Conservation (phyloP, 495 filamentous ascomycete species). For the Penicillium waksmanii region DNA sequence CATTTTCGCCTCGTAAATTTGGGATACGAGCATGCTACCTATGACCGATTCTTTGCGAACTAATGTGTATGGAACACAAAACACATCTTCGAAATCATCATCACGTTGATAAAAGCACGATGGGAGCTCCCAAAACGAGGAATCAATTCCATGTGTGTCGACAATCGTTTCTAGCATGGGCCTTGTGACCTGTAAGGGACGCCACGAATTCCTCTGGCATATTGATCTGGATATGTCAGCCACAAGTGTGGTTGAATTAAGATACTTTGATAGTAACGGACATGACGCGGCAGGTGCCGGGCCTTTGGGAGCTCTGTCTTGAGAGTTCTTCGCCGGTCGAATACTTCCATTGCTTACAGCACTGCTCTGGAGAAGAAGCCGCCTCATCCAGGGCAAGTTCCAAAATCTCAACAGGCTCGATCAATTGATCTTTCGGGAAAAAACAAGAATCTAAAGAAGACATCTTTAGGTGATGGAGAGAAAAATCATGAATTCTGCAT, state of each 20-base stretch:
- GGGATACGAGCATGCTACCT: conserved; percentile 22
- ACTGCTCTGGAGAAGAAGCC: neutral
- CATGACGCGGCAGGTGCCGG: conserved; percentile 12
- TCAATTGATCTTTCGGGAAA: conserved; percentile 19
- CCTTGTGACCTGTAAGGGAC: conserved; percentile 40
- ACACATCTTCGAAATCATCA: conserved; percentile 39
- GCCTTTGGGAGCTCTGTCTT: neutral
- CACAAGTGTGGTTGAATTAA: neutral
- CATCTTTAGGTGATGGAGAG: conserved; percentile 14
- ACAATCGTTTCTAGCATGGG: conserved; percentile 38
- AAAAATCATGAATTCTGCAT: neutral
- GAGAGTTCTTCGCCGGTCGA: neutral
- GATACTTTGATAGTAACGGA: neutral
- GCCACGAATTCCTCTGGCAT: conserved; percentile 46
- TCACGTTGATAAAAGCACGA: conserved; percentile 46
- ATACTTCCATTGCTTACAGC: neutral
- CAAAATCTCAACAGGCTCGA: conserved; percentile 27
- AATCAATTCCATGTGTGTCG: conserved; percentile 16
- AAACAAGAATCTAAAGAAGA: conserved; percentile 26
- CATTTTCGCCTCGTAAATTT: neutral
- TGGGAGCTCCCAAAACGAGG: conserved; percentile 38
- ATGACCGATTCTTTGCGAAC: conserved; percentile 21
- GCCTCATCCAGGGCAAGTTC: conserved; percentile 15
- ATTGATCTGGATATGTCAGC: conserved; percentile 37
- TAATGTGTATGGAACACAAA: conserved; percentile 30